These are phyloP conservation scores for Kentomonas sorsogonicus DNA, from an alignment of 208 protist species.

Conservation along the genomic window DNA sequence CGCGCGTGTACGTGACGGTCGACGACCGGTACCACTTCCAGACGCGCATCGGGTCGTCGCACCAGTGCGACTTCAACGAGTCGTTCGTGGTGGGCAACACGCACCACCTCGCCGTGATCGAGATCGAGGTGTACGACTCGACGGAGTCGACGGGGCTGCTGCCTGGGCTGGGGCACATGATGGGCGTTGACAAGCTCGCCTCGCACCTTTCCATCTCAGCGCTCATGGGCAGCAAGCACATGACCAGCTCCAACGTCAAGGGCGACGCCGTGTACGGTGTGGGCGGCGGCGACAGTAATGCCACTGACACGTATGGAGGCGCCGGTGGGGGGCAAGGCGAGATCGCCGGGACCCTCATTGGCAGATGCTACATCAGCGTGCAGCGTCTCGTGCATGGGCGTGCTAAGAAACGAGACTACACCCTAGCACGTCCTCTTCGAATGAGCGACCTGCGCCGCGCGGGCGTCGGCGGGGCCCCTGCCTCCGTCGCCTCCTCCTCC, in stretches of 20 bases:
- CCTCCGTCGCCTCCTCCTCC: background rate
- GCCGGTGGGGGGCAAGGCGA: background rate
- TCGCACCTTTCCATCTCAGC: no score
- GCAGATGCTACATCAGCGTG: conserved; percentile 60
- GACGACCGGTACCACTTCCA: conserved; percentile 71
- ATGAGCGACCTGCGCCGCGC: no score
- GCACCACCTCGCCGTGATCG: conserved; percentile 66
- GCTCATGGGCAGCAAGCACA: no score
- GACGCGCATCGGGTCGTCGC: conserved; percentile 32
- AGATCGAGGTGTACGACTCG: conserved; percentile 55
- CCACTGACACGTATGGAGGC: background rate
- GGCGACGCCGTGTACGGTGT: background rate
- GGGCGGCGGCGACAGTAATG: background rate
- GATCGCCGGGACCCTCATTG: conserved; percentile 35
- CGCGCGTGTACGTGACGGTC: conserved; percentile 49
- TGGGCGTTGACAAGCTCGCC: no score
- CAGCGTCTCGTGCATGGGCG: conserved; percentile 48
- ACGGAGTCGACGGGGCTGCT: conserved; percentile 25
- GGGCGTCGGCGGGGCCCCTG: conserved; percentile 32
- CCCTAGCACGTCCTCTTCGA: no score
- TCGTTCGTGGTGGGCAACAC: conserved; percentile 76
- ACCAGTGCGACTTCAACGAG: conserved; percentile 43
- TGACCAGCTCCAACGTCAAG: no score
- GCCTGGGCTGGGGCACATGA: conserved; percentile 19
- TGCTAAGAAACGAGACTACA: no score